Percentiles rank a stretch among this genome's conserved stretches.
Evolutionary conservation across 257 asterid species (phyloP).

Genomic region (Ophiorrhiza pumila): DNA sequence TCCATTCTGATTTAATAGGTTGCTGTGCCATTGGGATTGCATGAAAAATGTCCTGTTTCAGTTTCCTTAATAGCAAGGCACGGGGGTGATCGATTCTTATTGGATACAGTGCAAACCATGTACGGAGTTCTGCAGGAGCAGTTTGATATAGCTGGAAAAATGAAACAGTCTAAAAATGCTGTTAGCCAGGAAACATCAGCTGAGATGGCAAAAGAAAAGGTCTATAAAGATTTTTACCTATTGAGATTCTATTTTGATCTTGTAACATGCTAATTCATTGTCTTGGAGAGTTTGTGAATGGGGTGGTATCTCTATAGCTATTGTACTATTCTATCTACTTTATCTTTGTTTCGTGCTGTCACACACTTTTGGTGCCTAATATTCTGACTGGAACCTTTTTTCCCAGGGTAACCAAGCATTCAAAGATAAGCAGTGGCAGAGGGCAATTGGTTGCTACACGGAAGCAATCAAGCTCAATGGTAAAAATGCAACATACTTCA

Average conservation of each 20-base stretch:
- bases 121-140: slow-evolving; percentile 67
- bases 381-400: not conserved
- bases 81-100: slow-evolving; percentile 85
- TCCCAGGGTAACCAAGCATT: slow-evolving; percentile 91
- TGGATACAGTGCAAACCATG: slow-evolving; percentile 67
- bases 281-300: not conserved
- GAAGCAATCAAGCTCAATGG: slow-evolving; percentile 91
- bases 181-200: slow-evolving; percentile 68
- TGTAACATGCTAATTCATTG: not conserved
- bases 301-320: not conserved
- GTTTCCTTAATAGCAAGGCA: slow-evolving; percentile 82
- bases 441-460: slow-evolving; percentile 77
- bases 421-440: slow-evolving; percentile 85
- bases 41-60: slow-evolving; percentile 81
- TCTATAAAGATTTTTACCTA: slow-evolving; percentile 19
- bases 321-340: not conserved
- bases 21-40: slow-evolving; percentile 69
- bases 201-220: slow-evolving; percentile 95
- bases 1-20: slow-evolving; percentile 43
- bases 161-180: slow-evolving; percentile 46
- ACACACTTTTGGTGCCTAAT: not conserved
- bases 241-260: not conserved
- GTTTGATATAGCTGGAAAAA: slow-evolving; percentile 41
- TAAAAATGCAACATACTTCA: slow-evolving; percentile 77
- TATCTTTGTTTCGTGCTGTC: not conserved